Percentiles rank a stretch among this genome's conserved stretches.
Conservation (phyloP, 1,284 basidiomycete genomes). For the Malassezia nana region DNA sequence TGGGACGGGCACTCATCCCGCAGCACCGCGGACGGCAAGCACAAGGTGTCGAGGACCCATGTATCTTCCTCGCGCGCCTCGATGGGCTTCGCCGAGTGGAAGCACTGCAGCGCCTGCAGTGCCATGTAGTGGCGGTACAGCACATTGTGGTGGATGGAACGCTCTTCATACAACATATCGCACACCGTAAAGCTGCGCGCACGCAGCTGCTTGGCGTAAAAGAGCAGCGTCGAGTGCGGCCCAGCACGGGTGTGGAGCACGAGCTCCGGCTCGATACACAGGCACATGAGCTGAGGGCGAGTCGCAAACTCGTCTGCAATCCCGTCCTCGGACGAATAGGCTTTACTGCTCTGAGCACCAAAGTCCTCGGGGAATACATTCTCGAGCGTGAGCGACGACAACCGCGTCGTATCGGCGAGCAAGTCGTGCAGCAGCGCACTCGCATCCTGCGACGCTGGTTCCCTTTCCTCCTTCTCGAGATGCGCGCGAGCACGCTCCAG, state of each 20-base stretch:
- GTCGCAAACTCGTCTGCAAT: conserved; percentile 50
- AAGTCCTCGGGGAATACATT: conserved; percentile 11
- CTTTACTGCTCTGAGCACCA: conserved; percentile 10
- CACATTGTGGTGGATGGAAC: conserved; percentile 73
- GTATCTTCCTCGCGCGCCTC: not conserved
- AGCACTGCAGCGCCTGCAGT: conserved; percentile 73
- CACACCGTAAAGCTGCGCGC: conserved; percentile 71
- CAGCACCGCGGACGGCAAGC: conserved; percentile 71
- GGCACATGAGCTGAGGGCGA: conserved; percentile 63
- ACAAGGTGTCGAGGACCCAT: conserved; percentile 33
- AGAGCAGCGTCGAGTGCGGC: conserved; percentile 60
- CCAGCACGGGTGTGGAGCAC: conserved; percentile 63
- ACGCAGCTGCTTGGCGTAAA: conserved; percentile 73
- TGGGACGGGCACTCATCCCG: conserved; percentile 24
- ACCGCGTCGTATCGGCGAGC: conserved; percentile 32
- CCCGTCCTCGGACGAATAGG: conserved; percentile 23
- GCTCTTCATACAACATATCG: conserved; percentile 68
- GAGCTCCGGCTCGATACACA: conserved; percentile 83
- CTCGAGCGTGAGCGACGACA: conserved; percentile 12
- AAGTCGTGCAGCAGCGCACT: conserved; percentile 42
- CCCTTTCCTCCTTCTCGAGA: not conserved
- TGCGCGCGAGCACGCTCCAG: conserved; percentile 18
- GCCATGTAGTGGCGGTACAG: conserved; percentile 71
- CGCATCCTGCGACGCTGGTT: conserved; percentile 1
- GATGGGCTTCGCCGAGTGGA: conserved; percentile 57